Evolutionary conservation across 768 basidiomycete species (phyloP).

Genomic region (Mycena filopes): DNA sequence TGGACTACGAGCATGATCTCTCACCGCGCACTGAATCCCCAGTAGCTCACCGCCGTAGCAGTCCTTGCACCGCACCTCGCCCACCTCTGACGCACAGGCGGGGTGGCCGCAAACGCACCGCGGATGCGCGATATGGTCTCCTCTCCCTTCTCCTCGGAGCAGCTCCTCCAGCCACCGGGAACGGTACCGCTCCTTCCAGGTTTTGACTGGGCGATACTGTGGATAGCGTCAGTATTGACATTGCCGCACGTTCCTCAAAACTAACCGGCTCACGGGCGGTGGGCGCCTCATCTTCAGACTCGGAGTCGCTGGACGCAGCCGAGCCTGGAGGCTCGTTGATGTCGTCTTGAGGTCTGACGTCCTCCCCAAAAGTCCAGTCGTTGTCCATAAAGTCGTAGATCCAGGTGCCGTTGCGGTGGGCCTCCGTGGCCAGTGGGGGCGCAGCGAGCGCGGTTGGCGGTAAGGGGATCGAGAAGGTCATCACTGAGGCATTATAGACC

Average conservation of each 20-base stretch:
- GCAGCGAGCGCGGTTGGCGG: neutral
- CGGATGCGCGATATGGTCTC: neutral
- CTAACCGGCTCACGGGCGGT: slow-evolving; percentile 5
- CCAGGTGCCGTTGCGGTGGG: too few species aligned
- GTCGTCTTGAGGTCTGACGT: neutral
- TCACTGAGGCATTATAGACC: neutral
- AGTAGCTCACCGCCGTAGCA: slow-evolving; percentile 20
- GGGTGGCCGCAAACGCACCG: slow-evolving; percentile 5
- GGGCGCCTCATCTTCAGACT: neutral
- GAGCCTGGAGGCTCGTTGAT: neutral
- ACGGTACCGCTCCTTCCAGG: slow-evolving; percentile 3
- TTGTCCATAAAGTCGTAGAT: slow-evolving; percentile 19
- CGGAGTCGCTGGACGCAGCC: neutral
- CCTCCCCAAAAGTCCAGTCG: slow-evolving; percentile 2
- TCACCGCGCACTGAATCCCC: slow-evolving; percentile 23
- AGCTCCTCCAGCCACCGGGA: neutral
- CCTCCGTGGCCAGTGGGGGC: too few species aligned
- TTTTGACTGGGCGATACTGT: slow-evolving; percentile 4
- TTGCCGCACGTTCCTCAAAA: too few species aligned
- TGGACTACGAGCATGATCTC: slow-evolving; percentile 20
- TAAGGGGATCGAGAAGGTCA: neutral
- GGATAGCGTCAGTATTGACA: neutral
- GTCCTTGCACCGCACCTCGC: slow-evolving; percentile 26
- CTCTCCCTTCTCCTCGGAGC: slow-evolving; percentile 3
- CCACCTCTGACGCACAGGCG: neutral